phyloP scores from a whole-genome alignment of 1,284 basidiomycete genomes.

The Malassezia pachydermatis region DNA sequence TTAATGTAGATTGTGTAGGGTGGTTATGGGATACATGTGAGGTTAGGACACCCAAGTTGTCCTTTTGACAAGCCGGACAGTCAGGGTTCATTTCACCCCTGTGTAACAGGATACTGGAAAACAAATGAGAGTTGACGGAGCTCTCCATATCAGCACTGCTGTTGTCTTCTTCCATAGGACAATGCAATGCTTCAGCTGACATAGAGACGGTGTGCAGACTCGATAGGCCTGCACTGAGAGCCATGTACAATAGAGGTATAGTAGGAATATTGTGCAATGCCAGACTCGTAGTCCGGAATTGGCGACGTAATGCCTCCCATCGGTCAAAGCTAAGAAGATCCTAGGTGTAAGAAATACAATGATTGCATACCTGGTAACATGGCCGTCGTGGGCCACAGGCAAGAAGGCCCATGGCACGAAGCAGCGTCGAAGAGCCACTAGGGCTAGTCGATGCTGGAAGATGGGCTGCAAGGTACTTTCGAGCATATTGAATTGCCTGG shows the following conservation, averaged over 20 bases:
- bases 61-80: slow-evolving; percentile 74
- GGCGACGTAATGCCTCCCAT: slow-evolving; percentile 22
- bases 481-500: slow-evolving; percentile 74
- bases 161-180: too few species aligned
- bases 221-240: slow-evolving; percentile 35
- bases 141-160: too few species aligned
- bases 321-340: too few species aligned
- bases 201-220: slow-evolving; percentile 34
- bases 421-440: slow-evolving; percentile 39
- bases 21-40: slow-evolving; percentile 82
- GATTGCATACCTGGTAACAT: too few species aligned
- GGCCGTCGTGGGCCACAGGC: slow-evolving; percentile 25
- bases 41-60: slow-evolving; percentile 62
- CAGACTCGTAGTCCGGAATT: slow-evolving; percentile 27
- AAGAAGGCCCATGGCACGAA: slow-evolving; percentile 34
- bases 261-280: slow-evolving; percentile 32
- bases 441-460: slow-evolving; percentile 54
- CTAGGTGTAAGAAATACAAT: too few species aligned
- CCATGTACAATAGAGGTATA: slow-evolving; percentile 36
- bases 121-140: too few species aligned
- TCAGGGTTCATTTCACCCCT: too few species aligned
- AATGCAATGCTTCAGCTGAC: too few species aligned
- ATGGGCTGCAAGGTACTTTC: slow-evolving; percentile 60
- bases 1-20: slow-evolving; percentile 87
- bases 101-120: too few species aligned